Evolutionary conservation across 1,284 basidiomycete species (phyloP).

Genomic region (Pterulicium gracile): DNA sequence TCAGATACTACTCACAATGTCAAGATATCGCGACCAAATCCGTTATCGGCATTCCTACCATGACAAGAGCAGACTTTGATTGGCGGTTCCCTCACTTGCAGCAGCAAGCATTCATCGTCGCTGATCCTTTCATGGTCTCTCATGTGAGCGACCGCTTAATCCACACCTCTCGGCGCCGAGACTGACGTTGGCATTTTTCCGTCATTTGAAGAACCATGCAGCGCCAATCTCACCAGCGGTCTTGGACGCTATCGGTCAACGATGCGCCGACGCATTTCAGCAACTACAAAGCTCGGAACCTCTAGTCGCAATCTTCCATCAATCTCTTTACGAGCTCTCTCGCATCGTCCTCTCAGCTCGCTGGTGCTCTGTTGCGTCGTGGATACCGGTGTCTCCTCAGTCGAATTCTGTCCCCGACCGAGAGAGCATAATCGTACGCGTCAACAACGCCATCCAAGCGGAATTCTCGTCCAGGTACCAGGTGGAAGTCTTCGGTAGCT

Average conservation of each 20-base stretch:
- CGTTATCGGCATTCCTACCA: background rate
- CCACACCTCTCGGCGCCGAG: too few relatives aligned
- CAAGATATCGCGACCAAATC: background rate
- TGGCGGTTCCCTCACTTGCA: background rate
- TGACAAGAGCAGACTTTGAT: too few relatives aligned
- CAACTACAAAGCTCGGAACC: background rate
- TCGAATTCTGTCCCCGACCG: too few relatives aligned
- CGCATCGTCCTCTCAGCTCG: background rate
- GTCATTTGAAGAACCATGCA: background rate
- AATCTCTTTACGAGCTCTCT: background rate
- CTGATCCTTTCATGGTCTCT: background rate
- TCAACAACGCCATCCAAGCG: conserved; percentile 17
- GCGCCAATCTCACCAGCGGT: background rate
- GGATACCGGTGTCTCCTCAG: too few relatives aligned
- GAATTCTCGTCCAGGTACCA: conserved; percentile 24
- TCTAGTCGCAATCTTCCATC: background rate
- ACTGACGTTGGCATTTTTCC: too few relatives aligned
- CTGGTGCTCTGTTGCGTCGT: too few relatives aligned
- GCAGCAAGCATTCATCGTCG: background rate
- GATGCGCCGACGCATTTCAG: background rate
- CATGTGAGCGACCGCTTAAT: background rate
- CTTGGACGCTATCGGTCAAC: background rate
- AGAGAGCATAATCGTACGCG: conserved; percentile 4
- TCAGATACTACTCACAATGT: background rate
- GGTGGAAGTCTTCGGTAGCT: conserved; percentile 36